Conservation (phyloP, 192 early-diverging fungal species). For the Fimicolochytrium jonesii region DNA sequence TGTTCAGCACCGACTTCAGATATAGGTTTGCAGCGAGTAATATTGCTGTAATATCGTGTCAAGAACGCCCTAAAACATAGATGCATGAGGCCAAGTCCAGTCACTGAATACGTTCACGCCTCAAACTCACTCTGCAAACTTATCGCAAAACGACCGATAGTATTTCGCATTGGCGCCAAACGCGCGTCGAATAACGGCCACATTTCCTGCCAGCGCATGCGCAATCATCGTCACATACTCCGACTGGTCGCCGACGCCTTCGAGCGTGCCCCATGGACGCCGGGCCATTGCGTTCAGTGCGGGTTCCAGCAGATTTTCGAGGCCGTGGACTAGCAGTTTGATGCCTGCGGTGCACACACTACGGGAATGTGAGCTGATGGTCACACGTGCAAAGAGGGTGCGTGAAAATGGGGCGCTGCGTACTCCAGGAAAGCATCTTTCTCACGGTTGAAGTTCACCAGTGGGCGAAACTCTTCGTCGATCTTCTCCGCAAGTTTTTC, state of each 20-base stretch:
- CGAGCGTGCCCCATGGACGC: constrained; percentile 74
- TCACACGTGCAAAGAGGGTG: constrained; percentile 8
- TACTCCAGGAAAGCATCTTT: constrained; percentile 77
- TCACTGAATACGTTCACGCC: not conserved
- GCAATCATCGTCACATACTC: constrained; percentile 73
- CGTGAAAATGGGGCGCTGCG: constrained; percentile 14
- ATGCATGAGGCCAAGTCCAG: not conserved
- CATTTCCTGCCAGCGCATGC: constrained; percentile 47
- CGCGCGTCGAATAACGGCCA: constrained; percentile 54
- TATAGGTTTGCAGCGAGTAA: constrained; percentile 74
- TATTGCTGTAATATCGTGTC: constrained; percentile 60
- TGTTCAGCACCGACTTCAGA: constrained; percentile 96
- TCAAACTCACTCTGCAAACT: constrained; percentile 74
- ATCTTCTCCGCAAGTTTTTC: constrained; percentile 84
- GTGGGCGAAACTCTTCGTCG: constrained; percentile 58
- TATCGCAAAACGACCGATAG: constrained; percentile 86
- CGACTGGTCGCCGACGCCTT: constrained; percentile 92
- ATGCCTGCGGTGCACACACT: constrained; percentile 60
- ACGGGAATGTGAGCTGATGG: not conserved
- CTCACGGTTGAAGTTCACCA: constrained; percentile 71
- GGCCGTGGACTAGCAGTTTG: constrained; percentile 58
- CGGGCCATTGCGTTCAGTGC: constrained; percentile 69
- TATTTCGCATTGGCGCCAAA: constrained; percentile 68
- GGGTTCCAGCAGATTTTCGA: constrained; percentile 66
- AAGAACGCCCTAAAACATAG: constrained; percentile 70